Conservation (phyloP, 495 filamentous ascomycete species). For the Neurospora sp. region DNA sequence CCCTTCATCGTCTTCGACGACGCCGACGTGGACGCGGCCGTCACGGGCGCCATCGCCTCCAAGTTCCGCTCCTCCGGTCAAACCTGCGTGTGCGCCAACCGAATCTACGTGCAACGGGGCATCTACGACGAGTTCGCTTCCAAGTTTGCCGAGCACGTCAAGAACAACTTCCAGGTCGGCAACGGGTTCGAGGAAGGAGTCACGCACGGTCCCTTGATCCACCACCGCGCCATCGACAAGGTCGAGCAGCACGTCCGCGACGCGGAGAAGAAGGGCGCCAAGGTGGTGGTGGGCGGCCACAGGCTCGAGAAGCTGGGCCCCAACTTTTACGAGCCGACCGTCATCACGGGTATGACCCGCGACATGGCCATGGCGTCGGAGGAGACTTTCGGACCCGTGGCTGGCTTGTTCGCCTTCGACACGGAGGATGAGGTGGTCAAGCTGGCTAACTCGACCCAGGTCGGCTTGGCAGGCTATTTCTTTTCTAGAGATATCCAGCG, state of each 20-base stretch:
- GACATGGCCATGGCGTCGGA: constrained; percentile 71
- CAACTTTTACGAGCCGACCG: constrained; percentile 77
- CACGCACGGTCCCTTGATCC: constrained; percentile 79
- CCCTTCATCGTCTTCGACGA: constrained; percentile 94
- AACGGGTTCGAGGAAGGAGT: constrained; percentile 58
- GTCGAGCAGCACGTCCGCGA: constrained; percentile 71
- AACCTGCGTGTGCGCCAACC: constrained; percentile 85
- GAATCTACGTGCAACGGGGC: constrained; percentile 71
- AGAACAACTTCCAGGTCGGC: constrained; percentile 60
- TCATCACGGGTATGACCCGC: constrained; percentile 68
- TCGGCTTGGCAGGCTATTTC: constrained; percentile 82
- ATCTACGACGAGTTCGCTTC: constrained; percentile 68
- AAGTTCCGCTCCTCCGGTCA: constrained; percentile 87
- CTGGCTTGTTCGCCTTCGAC: constrained; percentile 72
- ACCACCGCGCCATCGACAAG: constrained; percentile 63
- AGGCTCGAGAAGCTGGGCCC: constrained; percentile 50
- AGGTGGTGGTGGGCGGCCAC: constrained; percentile 61
- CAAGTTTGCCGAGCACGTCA: constrained; percentile 64
- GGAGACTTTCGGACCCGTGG: constrained; percentile 84
- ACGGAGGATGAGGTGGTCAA: constrained; percentile 76
- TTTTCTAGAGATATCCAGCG: constrained; percentile 65
- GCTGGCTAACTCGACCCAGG: constrained; percentile 64
- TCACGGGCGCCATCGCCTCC: constrained; percentile 60
- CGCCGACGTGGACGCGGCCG: constrained; percentile 68
- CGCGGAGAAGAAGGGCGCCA: constrained; percentile 63